phyloP scores from a whole-genome alignment of 257 asterid genomes.

The Penstemon eatonii region DNA sequence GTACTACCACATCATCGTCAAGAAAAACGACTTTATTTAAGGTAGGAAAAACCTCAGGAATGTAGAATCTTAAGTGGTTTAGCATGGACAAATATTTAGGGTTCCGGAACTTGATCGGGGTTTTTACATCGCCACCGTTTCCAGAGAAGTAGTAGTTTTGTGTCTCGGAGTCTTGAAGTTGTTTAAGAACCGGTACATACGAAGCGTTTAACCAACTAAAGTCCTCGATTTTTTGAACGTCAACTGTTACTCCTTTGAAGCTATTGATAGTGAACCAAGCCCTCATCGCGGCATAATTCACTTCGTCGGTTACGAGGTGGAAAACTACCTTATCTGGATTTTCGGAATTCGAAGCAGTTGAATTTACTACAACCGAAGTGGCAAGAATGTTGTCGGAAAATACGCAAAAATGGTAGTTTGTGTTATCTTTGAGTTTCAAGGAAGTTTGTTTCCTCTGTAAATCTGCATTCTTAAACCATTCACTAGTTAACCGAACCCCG shows the following conservation, averaged over 20 bases:
- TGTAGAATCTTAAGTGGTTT: conserved; percentile 66
- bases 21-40: conserved; percentile 57
- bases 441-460: conserved; percentile 43
- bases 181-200: conserved; percentile 67
- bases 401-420: conserved; percentile 59
- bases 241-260: conserved; percentile 51
- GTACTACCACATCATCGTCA: conserved; percentile 65
- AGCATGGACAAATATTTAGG: conserved; percentile 70
- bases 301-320: conserved; percentile 66
- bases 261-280: conserved; percentile 64
- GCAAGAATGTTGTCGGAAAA: conserved; percentile 71
- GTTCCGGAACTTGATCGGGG: conserved; percentile 68
- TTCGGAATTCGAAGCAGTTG: conserved; percentile 50
- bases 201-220: conserved; percentile 65
- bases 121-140: conserved; percentile 43
- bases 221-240: conserved; percentile 57
- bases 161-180: conserved; percentile 63
- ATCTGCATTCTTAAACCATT: conserved; percentile 49
- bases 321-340: conserved; percentile 48
- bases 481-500: conserved; percentile 56
- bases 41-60: conserved; percentile 62
- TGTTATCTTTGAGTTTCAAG: conserved; percentile 46
- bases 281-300: conserved; percentile 63
- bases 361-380: conserved; percentile 63
- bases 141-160: conserved; percentile 72